Evolutionary conservation across 2,329 filamentous ascomycete species (phyloP).

Genomic region (Fusarium dlaminii): DNA sequence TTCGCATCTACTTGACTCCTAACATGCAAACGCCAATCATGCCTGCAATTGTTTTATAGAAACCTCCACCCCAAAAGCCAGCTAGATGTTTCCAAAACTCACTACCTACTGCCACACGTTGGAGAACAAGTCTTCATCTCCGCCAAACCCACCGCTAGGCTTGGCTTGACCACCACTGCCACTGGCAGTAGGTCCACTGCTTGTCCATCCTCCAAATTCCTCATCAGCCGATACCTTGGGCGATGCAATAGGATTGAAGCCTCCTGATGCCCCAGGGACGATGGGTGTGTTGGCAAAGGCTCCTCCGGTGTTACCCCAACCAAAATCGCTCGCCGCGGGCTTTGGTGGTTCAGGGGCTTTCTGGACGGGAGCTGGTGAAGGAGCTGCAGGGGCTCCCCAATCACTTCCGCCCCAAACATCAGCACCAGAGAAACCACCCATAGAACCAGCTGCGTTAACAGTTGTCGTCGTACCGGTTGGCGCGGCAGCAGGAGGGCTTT

Average conservation of each 20-base stretch:
- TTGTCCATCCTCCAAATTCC: constrained; percentile 96
- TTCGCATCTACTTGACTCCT: constrained; percentile 47
- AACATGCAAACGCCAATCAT: constrained; percentile 49
- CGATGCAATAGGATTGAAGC: constrained; percentile 62
- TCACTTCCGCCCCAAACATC: constrained; percentile 90
- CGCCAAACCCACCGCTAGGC: constrained; percentile 68
- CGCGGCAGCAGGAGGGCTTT: constrained; percentile 56
- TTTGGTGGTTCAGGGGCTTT: constrained; percentile 67
- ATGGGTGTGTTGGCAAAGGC: constrained; percentile 69
- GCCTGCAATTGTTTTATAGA: constrained; percentile 42
- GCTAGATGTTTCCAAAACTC: constrained; percentile 21
- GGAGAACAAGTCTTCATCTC: constrained; percentile 87
- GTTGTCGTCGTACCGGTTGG: constrained; percentile 51
- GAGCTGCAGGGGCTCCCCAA: constrained; percentile 75
- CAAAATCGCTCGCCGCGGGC: constrained; percentile 67
- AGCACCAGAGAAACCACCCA: constrained; percentile 58
- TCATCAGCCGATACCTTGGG: constrained; percentile 87
- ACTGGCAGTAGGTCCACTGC: constrained; percentile 63
- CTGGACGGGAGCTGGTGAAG: constrained; percentile 57
- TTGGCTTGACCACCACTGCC: constrained; percentile 55
- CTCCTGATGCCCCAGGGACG: constrained; percentile 70
- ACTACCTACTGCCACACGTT: constrained; percentile 87
- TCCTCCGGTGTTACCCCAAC: constrained; percentile 60
- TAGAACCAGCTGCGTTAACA: constrained; percentile 45
- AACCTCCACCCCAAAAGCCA: constrained; percentile 14